Conservation (phyloP, 2,329 filamentous ascomycete species). For the Ceratocystis smalleyi region DNA sequence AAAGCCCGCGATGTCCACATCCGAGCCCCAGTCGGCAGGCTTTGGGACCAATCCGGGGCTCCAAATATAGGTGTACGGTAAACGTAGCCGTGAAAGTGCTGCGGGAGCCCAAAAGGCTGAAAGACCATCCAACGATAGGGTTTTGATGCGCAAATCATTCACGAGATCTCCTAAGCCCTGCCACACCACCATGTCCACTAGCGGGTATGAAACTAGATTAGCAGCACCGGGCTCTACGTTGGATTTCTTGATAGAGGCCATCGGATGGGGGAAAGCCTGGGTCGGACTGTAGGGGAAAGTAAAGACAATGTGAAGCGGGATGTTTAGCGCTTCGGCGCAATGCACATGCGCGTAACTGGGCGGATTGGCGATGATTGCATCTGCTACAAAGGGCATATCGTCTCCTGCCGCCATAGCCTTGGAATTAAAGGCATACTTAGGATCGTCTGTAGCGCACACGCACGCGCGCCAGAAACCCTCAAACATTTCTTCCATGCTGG, state of each 20-base stretch:
- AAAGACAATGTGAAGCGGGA: slow-evolving; percentile 76
- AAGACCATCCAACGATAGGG: slow-evolving; percentile 55
- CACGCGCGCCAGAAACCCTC: slow-evolving; percentile 70
- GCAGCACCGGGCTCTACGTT: slow-evolving; percentile 58
- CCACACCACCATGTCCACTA: slow-evolving; percentile 82
- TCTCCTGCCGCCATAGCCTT: slow-evolving; percentile 44
- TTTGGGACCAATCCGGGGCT: slow-evolving; percentile 51
- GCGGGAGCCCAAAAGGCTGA: slow-evolving; percentile 65
- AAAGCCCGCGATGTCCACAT: slow-evolving; percentile 63
- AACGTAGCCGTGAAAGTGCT: slow-evolving; percentile 53
- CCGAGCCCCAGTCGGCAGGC: slow-evolving; percentile 49
- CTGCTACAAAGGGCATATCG: slow-evolving; percentile 43
- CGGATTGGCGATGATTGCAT: slow-evolving; percentile 77
- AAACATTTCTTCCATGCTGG: slow-evolving; percentile 68
- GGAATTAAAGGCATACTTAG: slow-evolving; percentile 42
- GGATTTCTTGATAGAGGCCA: slow-evolving; percentile 58
- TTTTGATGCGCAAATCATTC: slow-evolving; percentile 56
- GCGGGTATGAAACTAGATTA: slow-evolving; percentile 66
- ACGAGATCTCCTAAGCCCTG: slow-evolving; percentile 70
- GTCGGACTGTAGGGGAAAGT: slow-evolving; percentile 72
- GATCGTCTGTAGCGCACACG: slow-evolving; percentile 56
- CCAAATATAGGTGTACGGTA: slow-evolving; percentile 63
- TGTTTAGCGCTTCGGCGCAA: slow-evolving; percentile 61
- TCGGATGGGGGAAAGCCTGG: slow-evolving; percentile 57
- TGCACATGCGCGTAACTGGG: slow-evolving; percentile 65